These are phyloP conservation scores for Lactarius quietus DNA, from an alignment of 768 basidiomycete species.

Conservation along the genomic window DNA sequence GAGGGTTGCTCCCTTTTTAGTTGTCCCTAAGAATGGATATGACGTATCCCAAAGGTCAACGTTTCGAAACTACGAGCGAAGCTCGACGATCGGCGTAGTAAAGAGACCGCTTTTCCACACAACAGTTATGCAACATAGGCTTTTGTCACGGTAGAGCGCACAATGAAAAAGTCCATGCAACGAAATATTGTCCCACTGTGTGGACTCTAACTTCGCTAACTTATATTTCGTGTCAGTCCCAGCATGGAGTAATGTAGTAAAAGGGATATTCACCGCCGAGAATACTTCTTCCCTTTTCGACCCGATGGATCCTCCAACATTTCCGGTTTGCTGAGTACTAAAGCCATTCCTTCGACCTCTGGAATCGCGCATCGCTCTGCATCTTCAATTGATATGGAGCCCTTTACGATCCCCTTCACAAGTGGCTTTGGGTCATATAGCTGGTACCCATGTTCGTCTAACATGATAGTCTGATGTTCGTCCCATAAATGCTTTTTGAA, in stretches of 20 bases:
- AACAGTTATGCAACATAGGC: not conserved
- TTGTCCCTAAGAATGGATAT: no score
- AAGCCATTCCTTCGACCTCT: not conserved
- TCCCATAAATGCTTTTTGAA: not conserved
- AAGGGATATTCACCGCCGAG: not conserved
- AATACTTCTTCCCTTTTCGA: not conserved
- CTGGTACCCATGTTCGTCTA: not conserved
- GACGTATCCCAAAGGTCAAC: no score
- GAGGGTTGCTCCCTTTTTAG: no score
- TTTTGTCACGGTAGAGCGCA: no score
- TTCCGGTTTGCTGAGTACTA: not conserved
- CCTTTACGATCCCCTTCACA: not conserved
- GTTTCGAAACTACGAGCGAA: no score
- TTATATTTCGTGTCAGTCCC: not conserved
- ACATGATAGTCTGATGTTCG: not conserved
- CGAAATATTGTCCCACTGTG: not conserved
- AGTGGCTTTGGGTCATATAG: conserved; percentile 9
- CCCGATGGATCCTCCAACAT: not conserved
- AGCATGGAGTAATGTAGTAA: not conserved
- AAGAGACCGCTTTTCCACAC: no score
- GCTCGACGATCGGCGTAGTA: no score
- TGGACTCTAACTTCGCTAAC: not conserved
- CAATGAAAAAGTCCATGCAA: not conserved
- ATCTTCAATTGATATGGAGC: not conserved
- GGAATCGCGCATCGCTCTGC: not conserved